Percentiles rank a stretch among this genome's conserved stretches.
Conservation (phyloP, 1,139 yeast genomes). For the Debaryomycetaceae sp. region DNA sequence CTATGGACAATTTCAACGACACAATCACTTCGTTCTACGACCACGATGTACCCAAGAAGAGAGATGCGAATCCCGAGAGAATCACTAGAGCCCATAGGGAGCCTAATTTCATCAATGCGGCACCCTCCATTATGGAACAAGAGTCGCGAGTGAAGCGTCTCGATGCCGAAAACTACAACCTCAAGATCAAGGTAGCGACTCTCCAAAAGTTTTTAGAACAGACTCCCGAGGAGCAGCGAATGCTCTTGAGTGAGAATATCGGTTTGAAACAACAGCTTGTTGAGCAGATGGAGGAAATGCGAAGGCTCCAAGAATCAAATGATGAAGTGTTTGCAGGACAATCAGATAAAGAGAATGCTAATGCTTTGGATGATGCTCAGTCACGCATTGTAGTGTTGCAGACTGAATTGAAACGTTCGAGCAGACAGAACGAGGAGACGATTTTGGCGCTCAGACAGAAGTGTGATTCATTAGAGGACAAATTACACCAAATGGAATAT, state of each 20-base stretch:
- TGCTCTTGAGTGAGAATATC: constrained; percentile 36
- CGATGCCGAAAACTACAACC: constrained; percentile 58
- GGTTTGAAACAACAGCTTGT: constrained; percentile 37
- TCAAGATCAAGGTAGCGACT: constrained; percentile 57
- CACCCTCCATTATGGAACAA: constrained; percentile 47
- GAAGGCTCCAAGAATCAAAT: constrained; percentile 10
- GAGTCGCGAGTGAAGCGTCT: constrained; percentile 48
- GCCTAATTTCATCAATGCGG: constrained; percentile 22
- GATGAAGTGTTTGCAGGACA: constrained; percentile 9
- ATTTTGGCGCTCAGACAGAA: constrained; percentile 7
- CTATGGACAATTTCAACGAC: constrained; percentile 22
- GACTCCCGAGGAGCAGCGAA: constrained; percentile 41
- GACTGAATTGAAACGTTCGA: constrained; percentile 7
- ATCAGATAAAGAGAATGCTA: constrained; percentile 15
- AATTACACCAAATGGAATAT: not conserved
- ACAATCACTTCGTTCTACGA: constrained; percentile 8
- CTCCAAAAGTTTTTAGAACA: constrained; percentile 46
- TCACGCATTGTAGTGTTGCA: constrained; percentile 10
- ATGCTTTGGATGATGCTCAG: constrained; percentile 3
- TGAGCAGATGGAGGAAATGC: constrained; percentile 16
- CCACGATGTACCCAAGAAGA: not conserved
- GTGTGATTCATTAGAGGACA: constrained; percentile 5
- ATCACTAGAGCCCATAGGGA: constrained; percentile 1
- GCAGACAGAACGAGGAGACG: constrained; percentile 14
- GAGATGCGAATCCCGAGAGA: not conserved